Evolutionary conservation across 2,329 filamentous ascomycete genomes (phyloP), one percentile per base, ranked within the genome.

Genomic region (Scedosporium apiospermum): DNA sequence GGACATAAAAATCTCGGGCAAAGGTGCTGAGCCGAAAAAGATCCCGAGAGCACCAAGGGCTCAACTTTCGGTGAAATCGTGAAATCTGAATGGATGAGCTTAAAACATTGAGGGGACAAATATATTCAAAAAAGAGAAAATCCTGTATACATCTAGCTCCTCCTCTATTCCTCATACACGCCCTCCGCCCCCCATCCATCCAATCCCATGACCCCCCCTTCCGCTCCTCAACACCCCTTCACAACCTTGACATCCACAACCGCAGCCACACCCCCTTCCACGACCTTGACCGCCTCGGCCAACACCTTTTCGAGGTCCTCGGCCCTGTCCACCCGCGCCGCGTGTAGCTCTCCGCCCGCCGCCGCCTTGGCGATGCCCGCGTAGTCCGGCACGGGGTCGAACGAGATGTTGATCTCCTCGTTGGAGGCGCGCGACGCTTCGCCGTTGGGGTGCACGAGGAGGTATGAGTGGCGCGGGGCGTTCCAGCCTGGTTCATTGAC

Each of bases 351-450:
- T 6, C 83, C 83, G 1, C 79, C 81, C 0, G 81, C 80, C 0
- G 84, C 82, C 1, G 83, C 84, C 72, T 84, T 83, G 23, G 83
- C 84, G 59, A 87, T 85, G 46, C 82, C 83, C 0, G 81, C 71
- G 67, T 84, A 87, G 69, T 86, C 82, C 0, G 84, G 84, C 4
- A 76, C 74, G 0, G 84, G 84, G 27, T 78, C 75, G 65, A 87
- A 85, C 1, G 81, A 82, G 65, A 86, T 85, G 68, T 85, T 86
- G 66, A 86, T 80, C 69, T 86, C 84, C 63, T 84, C 82, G 69
- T 85, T 85, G n/a, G 76, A 80, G 0, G 82, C 81, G 67, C 72
- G 76, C 26, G 82, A 79, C 1, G 79, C 83, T 3, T 80, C 70
- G 0, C 83, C 84, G 4, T 85, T 74, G 0, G 84, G 83, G 65